Evolutionary conservation across 441 rosid species (phyloP), one percentile per base, ranked within the genome.

Genomic region (Omphalea diandra): DNA sequence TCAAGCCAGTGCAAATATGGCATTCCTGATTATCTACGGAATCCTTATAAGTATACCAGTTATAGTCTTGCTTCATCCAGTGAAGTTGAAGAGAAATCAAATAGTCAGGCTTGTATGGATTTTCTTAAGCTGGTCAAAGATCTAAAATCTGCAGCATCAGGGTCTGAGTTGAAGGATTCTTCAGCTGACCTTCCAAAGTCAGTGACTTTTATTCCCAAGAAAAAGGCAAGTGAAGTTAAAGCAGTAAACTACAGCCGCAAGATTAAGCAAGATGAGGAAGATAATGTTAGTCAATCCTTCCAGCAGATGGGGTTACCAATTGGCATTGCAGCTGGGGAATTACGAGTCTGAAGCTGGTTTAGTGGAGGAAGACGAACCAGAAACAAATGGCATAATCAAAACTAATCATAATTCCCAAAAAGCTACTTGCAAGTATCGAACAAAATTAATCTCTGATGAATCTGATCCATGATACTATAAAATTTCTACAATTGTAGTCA

Each of bases 331-430:
- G 82, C 81, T 0, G 75, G 65, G 26, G 85, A 77, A 74, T 70
- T 76, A n/a, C 75, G 89, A 82, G 26, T 62, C 44, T 57, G 88
- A 73, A 33, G 73, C 64, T 70, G 81, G 80, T 70, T 79, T 86
- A 35, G 79, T 89, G 90, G 95, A 85, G 58, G 98, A 86, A 84
- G 94, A 89, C 68, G 83, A 82, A 68, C 73, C 78, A 5, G 87
- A 82, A 73, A 60, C 76, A 65, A 73, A 35, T 73, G 75, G 60
- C 26, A 50, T 46, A 31, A 74, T 63, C 55, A 65, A 40, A 33
- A 60, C 40, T 56, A 63, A n/a, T n/a, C n/a, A 62, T 49, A 47
- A 61, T 74, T 31, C 68, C 50, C 77, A 71, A 4, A 84, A 80
- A 62, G 67, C 74, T 2, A 69, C 67, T 60, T 87, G 86, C 70